Evolutionary conservation across 2,329 filamentous ascomycete genomes (phyloP), one percentile per base, ranked within the genome.

Genomic region (Monilinia fructicola): DNA sequence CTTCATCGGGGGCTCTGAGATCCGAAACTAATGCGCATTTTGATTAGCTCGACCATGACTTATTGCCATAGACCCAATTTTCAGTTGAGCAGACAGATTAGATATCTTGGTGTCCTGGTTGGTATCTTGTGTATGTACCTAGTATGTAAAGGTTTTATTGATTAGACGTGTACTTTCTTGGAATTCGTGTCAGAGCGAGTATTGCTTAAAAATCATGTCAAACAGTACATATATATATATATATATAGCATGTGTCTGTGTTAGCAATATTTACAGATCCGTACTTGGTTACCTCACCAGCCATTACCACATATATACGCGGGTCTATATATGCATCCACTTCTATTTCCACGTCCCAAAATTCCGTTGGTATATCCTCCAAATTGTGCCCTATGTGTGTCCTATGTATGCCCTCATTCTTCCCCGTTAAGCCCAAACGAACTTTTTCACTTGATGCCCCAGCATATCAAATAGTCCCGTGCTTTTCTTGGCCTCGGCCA

Each of bases 401-500:
- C 12, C 44, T 6, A 56, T 55, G 21, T n/a, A 66, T 64, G 26
- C 50, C 62, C 6, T 44, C 42, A 42, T 26, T 21, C 23, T 21
- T 28, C 28, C 18, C 12, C 18, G 50, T 67, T 61, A 76, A n/a
- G 75, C 75, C 95, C 95, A 98, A 16, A 99, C 93, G 76, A 98
- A 79, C 81, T 92, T 96, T 85, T 97, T 97, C 73, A 98, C 83
- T 67, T 90, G 90, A 81, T 98, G 93, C 1, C 93, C 92, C 74
- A 96, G 79, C 76, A 94, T 89, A 78, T 97, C 94, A 63, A 98
- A 77, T 73, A 96, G 83, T 0, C 93, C 91, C 0, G 94, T 97
- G 68, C 89, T 93, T 81, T 86, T 90, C 83, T 87, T 94, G 66
- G 95, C 95, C 75, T 97, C 93, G 2, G 87, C 87, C 64, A 96